A percentile compares a stretch with the other conserved stretches of the same genome.
phyloP scores from a whole-genome alignment of 2,329 filamentous ascomycete species.

The Calonectria honghensis region DNA sequence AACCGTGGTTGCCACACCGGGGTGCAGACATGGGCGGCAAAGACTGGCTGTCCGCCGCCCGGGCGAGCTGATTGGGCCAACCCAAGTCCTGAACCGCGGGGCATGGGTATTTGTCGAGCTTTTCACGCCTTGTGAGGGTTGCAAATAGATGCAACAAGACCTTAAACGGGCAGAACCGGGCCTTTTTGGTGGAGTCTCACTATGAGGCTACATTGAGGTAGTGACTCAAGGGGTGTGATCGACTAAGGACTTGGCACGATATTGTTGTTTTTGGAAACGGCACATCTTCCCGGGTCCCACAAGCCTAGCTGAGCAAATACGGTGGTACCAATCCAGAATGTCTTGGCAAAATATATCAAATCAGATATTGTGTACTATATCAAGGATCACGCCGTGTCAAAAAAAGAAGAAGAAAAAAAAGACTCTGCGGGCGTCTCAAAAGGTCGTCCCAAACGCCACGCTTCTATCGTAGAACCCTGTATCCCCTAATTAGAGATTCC shows the following conservation, averaged over 20 bases:
- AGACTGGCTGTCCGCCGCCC: neutral
- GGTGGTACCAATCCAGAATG: neutral
- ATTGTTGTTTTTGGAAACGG: neutral
- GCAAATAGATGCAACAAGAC: neutral
- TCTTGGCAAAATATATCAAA: slow-evolving; percentile 10
- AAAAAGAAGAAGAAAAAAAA: neutral
- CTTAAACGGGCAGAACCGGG: slow-evolving; percentile 25
- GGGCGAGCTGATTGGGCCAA: neutral
- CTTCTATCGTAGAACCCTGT: slow-evolving; percentile 14
- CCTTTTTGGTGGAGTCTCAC: slow-evolving; percentile 21
- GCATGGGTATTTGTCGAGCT: slow-evolving; percentile 5
- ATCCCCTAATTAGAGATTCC: neutral
- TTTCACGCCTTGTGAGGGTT: slow-evolving; percentile 16
- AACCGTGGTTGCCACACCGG: slow-evolving; percentile 18
- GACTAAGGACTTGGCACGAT: slow-evolving; percentile 15
- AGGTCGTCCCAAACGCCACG: slow-evolving; percentile 11
- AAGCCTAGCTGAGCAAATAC: neutral
- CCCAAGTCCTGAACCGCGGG: slow-evolving; percentile 15
- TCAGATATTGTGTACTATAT: slow-evolving; percentile 1
- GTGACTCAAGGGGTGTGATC: slow-evolving; percentile 3
- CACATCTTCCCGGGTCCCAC: slow-evolving; percentile 28
- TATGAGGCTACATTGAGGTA: slow-evolving; percentile 15
- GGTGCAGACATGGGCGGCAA: slow-evolving; percentile 19
- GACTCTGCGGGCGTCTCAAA: neutral
- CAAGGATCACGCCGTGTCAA: neutral